Evolutionary conservation across 768 basidiomycete genomes (phyloP), one percentile per base, ranked within the genome.

Genomic region (Leccinum incarnatum): DNA sequence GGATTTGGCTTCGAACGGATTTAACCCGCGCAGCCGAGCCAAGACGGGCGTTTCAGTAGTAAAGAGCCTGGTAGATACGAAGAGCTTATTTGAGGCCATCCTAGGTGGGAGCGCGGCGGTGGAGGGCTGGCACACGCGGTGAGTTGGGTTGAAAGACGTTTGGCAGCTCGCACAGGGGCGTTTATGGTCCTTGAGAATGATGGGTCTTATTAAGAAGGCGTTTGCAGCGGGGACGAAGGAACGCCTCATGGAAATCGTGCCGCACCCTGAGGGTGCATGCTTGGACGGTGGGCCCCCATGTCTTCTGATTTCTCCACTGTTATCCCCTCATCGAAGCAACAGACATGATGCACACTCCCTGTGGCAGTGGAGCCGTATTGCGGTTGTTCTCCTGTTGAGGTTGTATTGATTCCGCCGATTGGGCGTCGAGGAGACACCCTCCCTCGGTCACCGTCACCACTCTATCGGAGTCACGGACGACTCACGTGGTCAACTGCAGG

Each of bases 191-290:
- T 40, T 57, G 37, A 50, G 51, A 48, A 5, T 55, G 58, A 51
- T 55, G 63, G 66, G 58, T 52, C 46, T 56, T 66, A 66, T 45
- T 62, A 65, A 69, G 61, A 62, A 58, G 61, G 63, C 55, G 48
- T 56, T 56, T 42, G 21, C 54, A 55, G 61, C 59, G 57, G 58
- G 62, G 55, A 59, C 42, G 42, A 56, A 63, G 58, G 58, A 54
- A 60, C 51, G 70, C 70, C 70, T 71, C 70, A 66, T 71, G 70
- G 63, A 48, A 71, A 63, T 58, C 57, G 58, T 72, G 70, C 70
- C 62, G 67, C 70, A 71, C 58, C 30, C 30, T 32, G 11, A 51
- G 62, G 32, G 56, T 64, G 57, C 64, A 55, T 60, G 68, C 57
- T 40, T 63, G 54, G 42, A 57, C 49, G 54, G 54, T 67, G 57